phyloP scores from a whole-genome alignment of 2,329 filamentous ascomycete genomes.

The Ceratocystiopsis minuta region DNA sequence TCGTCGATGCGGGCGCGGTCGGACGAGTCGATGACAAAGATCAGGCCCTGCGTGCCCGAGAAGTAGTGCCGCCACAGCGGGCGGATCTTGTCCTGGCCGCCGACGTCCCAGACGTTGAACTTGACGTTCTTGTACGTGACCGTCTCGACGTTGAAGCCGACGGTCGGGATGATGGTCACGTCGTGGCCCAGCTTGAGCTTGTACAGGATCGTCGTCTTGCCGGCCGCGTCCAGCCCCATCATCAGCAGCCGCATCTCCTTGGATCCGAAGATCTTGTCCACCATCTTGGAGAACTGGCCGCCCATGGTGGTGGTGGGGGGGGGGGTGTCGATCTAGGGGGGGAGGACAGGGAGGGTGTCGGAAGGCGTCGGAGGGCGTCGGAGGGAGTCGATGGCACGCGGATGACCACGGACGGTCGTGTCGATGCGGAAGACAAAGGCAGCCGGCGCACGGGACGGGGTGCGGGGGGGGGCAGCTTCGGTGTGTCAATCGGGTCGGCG shows the following conservation, averaged over 20 bases:
- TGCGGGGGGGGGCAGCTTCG: too few species aligned
- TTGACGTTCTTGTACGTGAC: conserved; percentile 99
- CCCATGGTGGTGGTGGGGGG: conserved; percentile 47
- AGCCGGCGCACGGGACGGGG: too few species aligned
- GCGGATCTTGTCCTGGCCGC: conserved; percentile 99
- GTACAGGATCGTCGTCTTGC: conserved; percentile 99
- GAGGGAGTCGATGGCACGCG: too few species aligned
- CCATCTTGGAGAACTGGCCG: conserved; percentile 81
- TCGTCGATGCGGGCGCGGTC: conserved; percentile 96
- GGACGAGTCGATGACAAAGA: conserved; percentile 99
- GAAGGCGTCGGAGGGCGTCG: too few species aligned
- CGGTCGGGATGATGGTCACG: conserved; percentile 97
- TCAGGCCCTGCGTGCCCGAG: conserved; percentile 98
- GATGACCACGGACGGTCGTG: too few species aligned
- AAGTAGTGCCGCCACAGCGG: conserved; percentile 99
- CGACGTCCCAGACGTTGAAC: conserved; percentile 99
- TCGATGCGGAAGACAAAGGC: too few species aligned
- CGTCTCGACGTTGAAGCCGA: conserved; percentile 99
- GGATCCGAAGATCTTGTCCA: conserved; percentile 67
- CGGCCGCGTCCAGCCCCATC: conserved; percentile 97
- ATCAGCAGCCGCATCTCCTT: conserved; percentile 99
- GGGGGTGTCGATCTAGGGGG: not conserved
- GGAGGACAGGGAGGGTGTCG: too few species aligned
- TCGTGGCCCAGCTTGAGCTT: conserved; percentile 99
- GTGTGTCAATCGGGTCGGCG: too few species aligned